Base-by-base conservation (phyloP, 352 stramenopile species). In the Pythium volutum region DNA sequence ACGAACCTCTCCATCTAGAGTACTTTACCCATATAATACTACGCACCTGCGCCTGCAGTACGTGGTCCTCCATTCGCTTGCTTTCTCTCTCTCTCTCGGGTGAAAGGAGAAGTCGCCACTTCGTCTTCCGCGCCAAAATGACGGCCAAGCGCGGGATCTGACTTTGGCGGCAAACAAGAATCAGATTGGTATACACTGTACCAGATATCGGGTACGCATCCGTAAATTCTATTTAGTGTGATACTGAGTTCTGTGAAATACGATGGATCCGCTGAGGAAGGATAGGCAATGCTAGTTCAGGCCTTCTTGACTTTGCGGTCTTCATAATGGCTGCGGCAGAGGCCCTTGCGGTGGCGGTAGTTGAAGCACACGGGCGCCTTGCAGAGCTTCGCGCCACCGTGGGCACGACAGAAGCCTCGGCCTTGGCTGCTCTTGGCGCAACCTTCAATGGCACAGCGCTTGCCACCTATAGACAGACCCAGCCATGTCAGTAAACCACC, bases 401-500 rank as follows among this genome's bases (percentile, higher is more conserved):
- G 84, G 0, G 70, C 67, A 53, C 84, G 80, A 50, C 86, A 95
- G 29, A 84, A 65, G 54, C 81, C 82, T 63, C 79, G 76, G 62
- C 77, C 75, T 66, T 91, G 82, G 26, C 76, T 88, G 67, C 79
- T 89, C 57, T 91, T 92, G 34, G 62, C 59, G 58, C 85, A 95
- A 16, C 75, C 77, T 55, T 74, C 55, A 1, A 71, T 42, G 7
- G 66, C 54, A 57, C 85, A 95, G 10, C 82, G 68, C 61, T 92
- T 91, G 27, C 84, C 83, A 22, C 83, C 82, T 92, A 39, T 23
- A n/a, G n/a, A n/a, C n/a, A n/a, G n/a, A n/a, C n/a, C n/a, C n/a
- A n/a, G n/a, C n/a, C n/a, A n/a, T n/a, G n/a, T n/a, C n/a, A n/a
- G n/a, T n/a, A n/a, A n/a, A n/a, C n/a, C n/a, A n/a, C n/a, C n/a